These are phyloP conservation scores for Aureobasidium sp. DNA, from an alignment of 2,329 filamentous ascomycete genomes.

Conservation along the genomic window DNA sequence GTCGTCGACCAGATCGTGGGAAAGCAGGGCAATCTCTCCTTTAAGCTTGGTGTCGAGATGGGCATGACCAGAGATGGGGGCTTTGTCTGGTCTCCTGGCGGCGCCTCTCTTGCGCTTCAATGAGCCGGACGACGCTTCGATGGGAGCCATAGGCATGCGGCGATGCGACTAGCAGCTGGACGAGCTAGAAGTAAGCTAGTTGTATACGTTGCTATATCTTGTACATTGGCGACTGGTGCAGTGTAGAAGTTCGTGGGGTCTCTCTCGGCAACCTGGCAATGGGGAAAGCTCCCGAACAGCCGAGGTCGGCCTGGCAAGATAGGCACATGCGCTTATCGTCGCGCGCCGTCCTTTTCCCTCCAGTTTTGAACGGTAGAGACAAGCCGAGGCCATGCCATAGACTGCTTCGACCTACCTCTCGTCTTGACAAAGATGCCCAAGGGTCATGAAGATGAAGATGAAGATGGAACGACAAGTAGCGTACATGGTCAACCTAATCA, in stretches of 20 bases:
- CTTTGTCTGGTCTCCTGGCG: conserved; percentile 51
- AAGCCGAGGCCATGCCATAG: not conserved
- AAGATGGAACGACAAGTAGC: not conserved
- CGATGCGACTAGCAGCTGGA: not conserved
- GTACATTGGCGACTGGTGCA: not conserved
- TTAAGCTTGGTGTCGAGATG: conserved; percentile 78
- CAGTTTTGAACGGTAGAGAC: not conserved
- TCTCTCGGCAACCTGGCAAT: conserved; percentile 1
- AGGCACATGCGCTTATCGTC: not conserved
- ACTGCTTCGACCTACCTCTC: not conserved
- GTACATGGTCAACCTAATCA: not conserved
- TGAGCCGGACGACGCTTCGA: conserved; percentile 33
- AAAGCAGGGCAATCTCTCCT: conserved; percentile 77
- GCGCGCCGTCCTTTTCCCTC: not conserved
- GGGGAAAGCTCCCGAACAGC: not conserved
- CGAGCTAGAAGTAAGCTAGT: not conserved
- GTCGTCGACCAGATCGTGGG: conserved; percentile 74
- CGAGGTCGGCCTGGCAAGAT: not conserved
- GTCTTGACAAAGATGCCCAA: not conserved
- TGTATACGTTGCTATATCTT: not conserved
- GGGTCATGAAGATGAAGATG: not conserved
- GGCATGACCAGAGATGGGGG: conserved; percentile 68
- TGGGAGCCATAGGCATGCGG: conserved; percentile 32
- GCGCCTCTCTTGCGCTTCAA: conserved; percentile 42
- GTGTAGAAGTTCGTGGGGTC: not conserved